Evolutionary conservation across 2,329 filamentous ascomycete genomes (phyloP), one percentile per base, ranked within the genome.

Genomic region (Alternaria postmessia): DNA sequence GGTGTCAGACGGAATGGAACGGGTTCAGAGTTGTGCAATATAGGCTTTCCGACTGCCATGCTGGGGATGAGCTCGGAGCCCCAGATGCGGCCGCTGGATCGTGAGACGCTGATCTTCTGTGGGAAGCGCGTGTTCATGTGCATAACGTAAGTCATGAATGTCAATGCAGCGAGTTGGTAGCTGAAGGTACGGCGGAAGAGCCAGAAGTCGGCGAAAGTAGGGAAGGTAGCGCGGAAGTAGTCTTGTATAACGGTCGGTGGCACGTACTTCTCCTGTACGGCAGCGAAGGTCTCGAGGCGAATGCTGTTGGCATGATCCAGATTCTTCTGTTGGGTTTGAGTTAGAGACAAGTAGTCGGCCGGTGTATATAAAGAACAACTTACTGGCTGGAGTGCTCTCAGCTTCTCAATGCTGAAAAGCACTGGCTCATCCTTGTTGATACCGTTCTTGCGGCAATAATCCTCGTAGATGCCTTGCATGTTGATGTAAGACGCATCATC

Each of bases 81-180:
- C 96, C 96, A 99, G 68, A 99, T 91, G 73, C 96, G 95, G 66
- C 96, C 57, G 24, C 96, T 6, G 91, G 93, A 30, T 87, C 87
- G 24, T 93, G 90, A 11, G 93, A 99, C 96, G 80, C 91, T 91
- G 78, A 98, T 90, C 85, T 99, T 99, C 79, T 94, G 93, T 6
- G 95, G 96, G 79, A 95, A 97, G 30, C 95, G 91, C 77, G 93
- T 93, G 76, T 94, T 93, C 89, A 99, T 98, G 81, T 94, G 94
- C 82, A 99, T 90, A 60, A 97, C 91, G 76, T 98, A 99, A 4
- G 95, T 98, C 91, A 99, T 97, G 82, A 99, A 99, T 1, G 95
- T 97, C 65, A 98, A 86, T 2, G 94, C 89, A 20, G 95, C 94
- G 63, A 97, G 89, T 80, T 99, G 95, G 83, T 98, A 97, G 22